Percentiles rank a stretch among this genome's conserved stretches.
Evolutionary conservation across 345 rosid genomes (phyloP).

Genomic region (Aquilaria sinensis): DNA sequence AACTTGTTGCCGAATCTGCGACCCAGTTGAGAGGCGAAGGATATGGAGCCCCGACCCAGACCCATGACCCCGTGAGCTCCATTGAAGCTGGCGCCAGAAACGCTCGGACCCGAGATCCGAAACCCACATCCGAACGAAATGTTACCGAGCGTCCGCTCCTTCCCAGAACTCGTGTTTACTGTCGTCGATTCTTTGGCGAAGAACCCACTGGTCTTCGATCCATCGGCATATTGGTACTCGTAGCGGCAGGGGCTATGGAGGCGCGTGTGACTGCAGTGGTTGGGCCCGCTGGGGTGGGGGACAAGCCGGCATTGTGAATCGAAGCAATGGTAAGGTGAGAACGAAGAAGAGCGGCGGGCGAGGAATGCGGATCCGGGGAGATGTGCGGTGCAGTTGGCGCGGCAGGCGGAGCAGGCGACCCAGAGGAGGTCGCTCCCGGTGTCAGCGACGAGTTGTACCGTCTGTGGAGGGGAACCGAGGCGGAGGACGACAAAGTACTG

Average conservation of each 20-base stretch:
- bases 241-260: slow-evolving; percentile 77
- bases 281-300: slow-evolving; percentile 40
- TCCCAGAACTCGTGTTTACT: slow-evolving; percentile 48
- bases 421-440: slow-evolving; percentile 90
- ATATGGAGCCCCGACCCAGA: slow-evolving; percentile 75
- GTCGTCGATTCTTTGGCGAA: slow-evolving; percentile 59
- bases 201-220: slow-evolving; percentile 56
- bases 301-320: slow-evolving; percentile 42
- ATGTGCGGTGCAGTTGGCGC: slow-evolving; percentile 29
- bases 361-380: slow-evolving; percentile 56
- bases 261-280: slow-evolving; percentile 47
- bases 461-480: slow-evolving; percentile 77
- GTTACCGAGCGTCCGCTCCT: slow-evolving; percentile 26
- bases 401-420: slow-evolving; percentile 82
- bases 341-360: slow-evolving; percentile 73
- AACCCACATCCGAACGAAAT: slow-evolving; percentile 81
- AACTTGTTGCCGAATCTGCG: slow-evolving; percentile 70
- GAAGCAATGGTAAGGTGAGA: slow-evolving; percentile 69
- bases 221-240: slow-evolving; percentile 69
- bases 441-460: slow-evolving; percentile 62
- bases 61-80: slow-evolving; percentile 94
- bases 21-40: slow-evolving; percentile 73
- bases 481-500: slow-evolving; percentile 76
- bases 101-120: slow-evolving; percentile 59
- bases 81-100: slow-evolving; percentile 56